A percentile compares a stretch with the other conserved stretches of the same genome.
These are phyloP conservation scores for Clonostachys chloroleuca DNA, from an alignment of 2,329 filamentous ascomycete genomes.

Conservation along the genomic window DNA sequence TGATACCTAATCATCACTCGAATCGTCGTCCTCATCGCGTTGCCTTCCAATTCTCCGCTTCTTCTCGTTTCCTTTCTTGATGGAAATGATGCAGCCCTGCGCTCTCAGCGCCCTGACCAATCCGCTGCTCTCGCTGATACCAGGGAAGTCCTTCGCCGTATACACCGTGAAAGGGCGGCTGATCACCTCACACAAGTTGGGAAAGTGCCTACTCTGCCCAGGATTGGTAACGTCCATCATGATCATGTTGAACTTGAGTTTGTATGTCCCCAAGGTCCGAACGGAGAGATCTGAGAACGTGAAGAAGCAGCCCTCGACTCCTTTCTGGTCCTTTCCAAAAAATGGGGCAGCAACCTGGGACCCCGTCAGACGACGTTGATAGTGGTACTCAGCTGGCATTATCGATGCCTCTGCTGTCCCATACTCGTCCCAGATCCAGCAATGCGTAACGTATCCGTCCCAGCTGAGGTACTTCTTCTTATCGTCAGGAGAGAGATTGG, in stretches of 20 bases:
- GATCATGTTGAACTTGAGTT: conserved; percentile 70
- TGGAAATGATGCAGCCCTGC: conserved; percentile 79
- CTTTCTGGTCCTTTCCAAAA: conserved; percentile 69
- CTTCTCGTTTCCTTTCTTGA: conserved; percentile 80
- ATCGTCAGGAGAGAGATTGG: conserved; percentile 49
- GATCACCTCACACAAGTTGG: conserved; percentile 46
- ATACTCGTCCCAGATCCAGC: conserved; percentile 68
- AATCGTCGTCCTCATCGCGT: not conserved
- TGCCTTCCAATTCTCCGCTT: conserved; percentile 18
- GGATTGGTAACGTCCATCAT: conserved; percentile 60
- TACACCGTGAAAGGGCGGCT: conserved; percentile 76
- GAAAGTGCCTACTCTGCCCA: conserved; percentile 38
- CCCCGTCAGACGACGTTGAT: conserved; percentile 75
- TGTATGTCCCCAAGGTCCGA: conserved; percentile 71
- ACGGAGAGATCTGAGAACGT: conserved; percentile 81
- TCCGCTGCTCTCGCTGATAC: conserved; percentile 73
- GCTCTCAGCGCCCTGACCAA: conserved; percentile 71
- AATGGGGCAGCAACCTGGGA: conserved; percentile 74
- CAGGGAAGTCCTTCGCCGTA: conserved; percentile 81
- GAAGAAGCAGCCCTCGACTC: conserved; percentile 75
- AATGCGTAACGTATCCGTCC: conserved; percentile 69
- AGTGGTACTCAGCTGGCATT: conserved; percentile 67
- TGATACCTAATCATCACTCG: conserved; percentile 27
- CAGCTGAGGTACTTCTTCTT: conserved; percentile 46
- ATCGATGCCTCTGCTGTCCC: conserved; percentile 64